phyloP scores from a whole-genome alignment of 345 rosid species.

The Eucalyptus dawsonii region DNA sequence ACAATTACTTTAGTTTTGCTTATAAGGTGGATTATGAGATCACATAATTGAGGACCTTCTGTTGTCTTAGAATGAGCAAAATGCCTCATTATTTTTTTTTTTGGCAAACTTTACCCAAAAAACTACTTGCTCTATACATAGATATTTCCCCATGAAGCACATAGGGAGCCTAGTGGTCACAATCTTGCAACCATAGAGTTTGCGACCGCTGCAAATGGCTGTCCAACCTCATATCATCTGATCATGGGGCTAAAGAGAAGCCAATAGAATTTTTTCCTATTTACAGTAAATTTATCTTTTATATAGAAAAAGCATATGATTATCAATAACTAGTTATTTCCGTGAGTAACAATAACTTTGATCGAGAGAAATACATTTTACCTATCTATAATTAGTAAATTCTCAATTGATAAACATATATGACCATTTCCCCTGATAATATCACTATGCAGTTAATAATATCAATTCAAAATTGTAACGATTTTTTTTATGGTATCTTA shows the following conservation, averaged over 20 bases:
- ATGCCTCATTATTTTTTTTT: too few relatives aligned
- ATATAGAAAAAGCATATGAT: background rate
- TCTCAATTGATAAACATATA: background rate
- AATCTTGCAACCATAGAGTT: background rate
- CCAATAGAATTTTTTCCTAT: background rate
- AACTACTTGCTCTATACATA: background rate
- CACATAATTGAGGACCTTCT: too few relatives aligned
- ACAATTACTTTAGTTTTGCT: too few relatives aligned
- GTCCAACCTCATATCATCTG: background rate
- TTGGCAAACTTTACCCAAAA: background rate
- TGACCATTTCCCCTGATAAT: background rate
- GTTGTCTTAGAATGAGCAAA: background rate
- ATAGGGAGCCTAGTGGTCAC: background rate
- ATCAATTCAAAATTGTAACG: background rate
- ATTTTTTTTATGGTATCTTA: background rate
- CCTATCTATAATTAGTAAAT: background rate
- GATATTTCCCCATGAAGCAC: background rate
- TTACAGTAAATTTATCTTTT: background rate
- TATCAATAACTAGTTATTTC: too few relatives aligned
- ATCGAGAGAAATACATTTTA: background rate
- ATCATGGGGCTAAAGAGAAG: rapidly evolving
- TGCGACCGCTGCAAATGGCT: background rate
- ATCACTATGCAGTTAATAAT: background rate
- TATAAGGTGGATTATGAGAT: too few relatives aligned
- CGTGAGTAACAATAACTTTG: too few relatives aligned